A percentile compares a stretch with the other conserved stretches of the same genome.
These are phyloP conservation scores for Populus euphratica DNA, from an alignment of 345 rosid genomes.

Conservation along the genomic window DNA sequence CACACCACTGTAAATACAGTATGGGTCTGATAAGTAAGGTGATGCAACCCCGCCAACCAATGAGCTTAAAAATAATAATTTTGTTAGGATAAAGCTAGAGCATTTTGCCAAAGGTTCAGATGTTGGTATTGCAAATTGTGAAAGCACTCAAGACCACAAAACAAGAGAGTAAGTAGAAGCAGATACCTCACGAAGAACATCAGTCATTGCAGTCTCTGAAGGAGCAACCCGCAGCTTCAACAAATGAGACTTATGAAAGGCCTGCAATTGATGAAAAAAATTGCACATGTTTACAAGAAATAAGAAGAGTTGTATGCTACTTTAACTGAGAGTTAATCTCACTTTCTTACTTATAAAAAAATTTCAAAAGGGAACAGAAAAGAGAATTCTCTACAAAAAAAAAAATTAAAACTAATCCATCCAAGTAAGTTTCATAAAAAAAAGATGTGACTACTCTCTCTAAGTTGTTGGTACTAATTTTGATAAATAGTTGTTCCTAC, in stretches of 20 bases:
- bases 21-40: neutral
- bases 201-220: conserved; percentile 98
- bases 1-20: neutral
- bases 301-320: neutral
- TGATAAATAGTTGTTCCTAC: neutral
- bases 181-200: conserved; percentile 90
- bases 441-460: neutral
- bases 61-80: neutral
- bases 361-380: neutral
- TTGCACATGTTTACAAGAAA: neutral
- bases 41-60: neutral
- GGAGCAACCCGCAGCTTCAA: conserved; percentile 85
- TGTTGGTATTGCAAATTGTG: neutral
- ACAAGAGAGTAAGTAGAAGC: conserved; percentile 8
- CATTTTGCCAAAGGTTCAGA: neutral
- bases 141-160: neutral
- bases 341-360: neutral
- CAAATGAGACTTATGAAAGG: conserved; percentile 92
- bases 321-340: neutral
- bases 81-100: neutral
- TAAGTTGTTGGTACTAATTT: neutral
- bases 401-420: neutral
- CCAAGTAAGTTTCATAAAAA: neutral
- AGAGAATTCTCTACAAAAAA: neutral
- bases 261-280: conserved; percentile 43